Evolutionary conservation across 2,329 filamentous ascomycete genomes (phyloP).

Genomic region (Claviceps capensis): DNA sequence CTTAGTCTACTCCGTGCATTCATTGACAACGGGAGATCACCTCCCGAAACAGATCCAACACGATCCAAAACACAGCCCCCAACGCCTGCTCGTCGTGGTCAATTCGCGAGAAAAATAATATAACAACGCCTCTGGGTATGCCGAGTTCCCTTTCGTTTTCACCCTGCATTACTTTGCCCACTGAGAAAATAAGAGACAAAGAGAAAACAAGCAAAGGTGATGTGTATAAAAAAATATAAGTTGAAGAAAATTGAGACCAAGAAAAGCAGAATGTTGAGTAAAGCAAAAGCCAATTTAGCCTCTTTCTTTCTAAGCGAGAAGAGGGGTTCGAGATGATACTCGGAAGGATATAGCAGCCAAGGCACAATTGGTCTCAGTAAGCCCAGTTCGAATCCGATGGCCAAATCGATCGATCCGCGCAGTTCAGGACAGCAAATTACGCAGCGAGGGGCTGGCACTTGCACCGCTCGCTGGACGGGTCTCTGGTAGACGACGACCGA

Average conservation of each 20-base stretch:
- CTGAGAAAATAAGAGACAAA: background rate
- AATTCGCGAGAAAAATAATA: background rate
- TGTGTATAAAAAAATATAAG: background rate
- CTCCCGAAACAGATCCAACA: background rate
- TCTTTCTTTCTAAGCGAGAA: no score
- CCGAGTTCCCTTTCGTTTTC: background rate
- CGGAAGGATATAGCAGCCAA: background rate
- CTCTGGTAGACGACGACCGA: slow-evolving; percentile 22
- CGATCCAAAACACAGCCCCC: slow-evolving; percentile 3
- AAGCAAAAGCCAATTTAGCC: no score
- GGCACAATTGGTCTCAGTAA: background rate
- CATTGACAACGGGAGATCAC: background rate
- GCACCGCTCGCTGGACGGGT: slow-evolving; percentile 45
- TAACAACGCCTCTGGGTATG: slow-evolving; percentile 3
- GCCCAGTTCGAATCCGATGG: background rate
- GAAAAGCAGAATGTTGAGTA: no score
- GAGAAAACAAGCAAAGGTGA: background rate
- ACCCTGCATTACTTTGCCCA: background rate
- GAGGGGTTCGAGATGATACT: no score
- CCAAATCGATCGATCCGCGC: background rate
- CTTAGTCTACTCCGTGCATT: background rate
- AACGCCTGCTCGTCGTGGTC: background rate
- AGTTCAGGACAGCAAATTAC: slow-evolving; percentile 53
- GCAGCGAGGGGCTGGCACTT: slow-evolving; percentile 62
- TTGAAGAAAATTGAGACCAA: no score